Evolutionary conservation across 2,329 filamentous ascomycete species (phyloP), one percentile per base, ranked within the genome.

Genomic region (Aspergillus fischeri): DNA sequence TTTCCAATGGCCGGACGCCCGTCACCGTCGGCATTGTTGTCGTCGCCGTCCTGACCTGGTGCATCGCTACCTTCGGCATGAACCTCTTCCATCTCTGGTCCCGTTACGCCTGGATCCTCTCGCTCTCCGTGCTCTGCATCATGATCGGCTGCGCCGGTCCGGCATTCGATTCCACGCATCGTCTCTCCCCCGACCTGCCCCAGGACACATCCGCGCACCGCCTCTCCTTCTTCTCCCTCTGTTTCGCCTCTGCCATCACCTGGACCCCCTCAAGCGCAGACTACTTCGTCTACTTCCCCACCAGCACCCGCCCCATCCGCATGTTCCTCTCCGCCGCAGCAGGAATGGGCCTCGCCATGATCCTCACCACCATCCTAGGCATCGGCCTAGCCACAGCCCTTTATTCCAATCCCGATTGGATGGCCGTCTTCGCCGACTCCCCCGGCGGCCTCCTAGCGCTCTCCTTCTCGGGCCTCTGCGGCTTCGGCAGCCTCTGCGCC

Each of bases 271-370:
- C 70, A 7, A 69, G 67, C 24, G 72, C 73, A 10, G 76, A 78
- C 60, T 77, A 75, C 62, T 77, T 73, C 47, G 75, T 76, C 49
- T 78, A 77, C 58, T 73, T 75, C 54, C 71, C 73, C 0, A 60
- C 71, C 3, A 57, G 66, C 3, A 71, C 74, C 27, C 67, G 67
- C 27, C 69, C 67, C 53, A 67, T 65, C 55, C 66, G 68, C 38
- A 70, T 70, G 27, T 76, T 76, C 53, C 52, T 65, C 4, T 69
- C 72, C 52, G 75, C 74, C 3, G 69, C 70, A n/a, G 55, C 64
- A 5, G 75, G 73, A 5, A 63, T 72, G 25, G 63, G 69, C 17
- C 49, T 71, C 1, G 68, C 71, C 2, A 67, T 71, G 53, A 57
- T 67, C 5, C 65, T 73, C 51, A 67, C 71, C 9, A 65, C 73